Evolutionary conservation across 73 alveolate genomes (phyloP).

Genomic region (Effrenium voratum): DNA sequence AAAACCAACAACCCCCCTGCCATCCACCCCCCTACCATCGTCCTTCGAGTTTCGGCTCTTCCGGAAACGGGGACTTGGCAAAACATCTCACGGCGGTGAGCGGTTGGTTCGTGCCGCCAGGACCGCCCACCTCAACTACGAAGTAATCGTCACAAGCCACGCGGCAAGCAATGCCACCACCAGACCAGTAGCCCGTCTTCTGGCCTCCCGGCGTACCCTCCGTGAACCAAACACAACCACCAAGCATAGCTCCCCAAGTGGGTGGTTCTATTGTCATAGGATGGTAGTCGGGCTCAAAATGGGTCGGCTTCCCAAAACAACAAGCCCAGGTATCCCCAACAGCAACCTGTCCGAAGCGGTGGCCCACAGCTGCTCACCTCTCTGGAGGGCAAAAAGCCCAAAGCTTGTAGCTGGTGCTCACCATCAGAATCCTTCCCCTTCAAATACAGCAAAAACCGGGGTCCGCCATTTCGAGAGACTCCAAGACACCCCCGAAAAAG

Average conservation of each 20-base stretch:
- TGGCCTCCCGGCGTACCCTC: not conserved
- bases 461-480: too few relatives aligned
- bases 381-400: too few relatives aligned
- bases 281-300: not conserved
- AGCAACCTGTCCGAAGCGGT: not conserved
- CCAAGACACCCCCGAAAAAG: too few relatives aligned
- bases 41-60: not conserved
- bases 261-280: not conserved
- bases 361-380: not conserved
- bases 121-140: constrained; percentile 37
- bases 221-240: not conserved
- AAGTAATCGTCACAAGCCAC: not conserved
- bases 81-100: constrained; percentile 49
- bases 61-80: not conserved
- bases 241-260: not conserved
- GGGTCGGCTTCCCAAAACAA: too few relatives aligned
- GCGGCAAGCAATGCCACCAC: constrained; percentile 24
- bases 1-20: not conserved
- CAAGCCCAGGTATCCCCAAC: not conserved
- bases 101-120: not conserved
- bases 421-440: too few relatives aligned
- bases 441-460: too few relatives aligned
- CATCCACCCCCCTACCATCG: not conserved
- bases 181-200: not conserved
- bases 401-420: too few relatives aligned